Evolutionary conservation across 1,139 yeast genomes (phyloP), one percentile per base, ranked within the genome.

Genomic region (Kluyveromyces sp.): DNA sequence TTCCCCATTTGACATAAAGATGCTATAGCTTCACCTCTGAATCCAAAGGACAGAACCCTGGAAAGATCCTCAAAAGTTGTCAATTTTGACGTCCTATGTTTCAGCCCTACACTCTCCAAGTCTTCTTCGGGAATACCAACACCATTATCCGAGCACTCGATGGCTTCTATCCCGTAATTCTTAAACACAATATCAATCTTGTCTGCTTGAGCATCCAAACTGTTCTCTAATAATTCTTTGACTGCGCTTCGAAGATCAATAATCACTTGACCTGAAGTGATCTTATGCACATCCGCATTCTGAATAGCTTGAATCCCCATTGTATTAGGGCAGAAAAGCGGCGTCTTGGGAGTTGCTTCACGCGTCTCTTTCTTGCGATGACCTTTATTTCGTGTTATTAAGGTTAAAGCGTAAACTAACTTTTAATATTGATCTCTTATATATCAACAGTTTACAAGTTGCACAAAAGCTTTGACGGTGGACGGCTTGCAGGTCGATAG

Each of bases 231-330:
- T 9, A 89, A 66, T 61, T 92, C 98, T 58, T 92, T 92, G 29
- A 83, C 78, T 0, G 86, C 83, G 0, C 89, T 77, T 0, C 77
- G 70, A 32, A 92, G 65, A 55, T 86, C 95, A 6, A 81, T 76
- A 19, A 92, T 84, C 16, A 92, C 97, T 61, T 92, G 97, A 0
- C 96, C 96, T 0, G 96, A 86, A 0, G 96, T 87, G 46, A 92
- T 77, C 47, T 74, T 71, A 51, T 84, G 87, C 8, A 88, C 72
- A 52, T 68, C 72, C 17, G 46, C 30, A 2, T 41, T 39, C 19
- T 46, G 48, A 26, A 61, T 55, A 16, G 60, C 55, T 18, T 45
- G 41, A 16, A 54, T 54, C 39, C 44, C 46, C 35, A 26, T 35
- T 8, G 17, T 16, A 26, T 30, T 7, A 30, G 16, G 7, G 13